Evolutionary conservation across 768 basidiomycete species (phyloP), one percentile per base, ranked within the genome.

Genomic region (Leccinum imitatum): DNA sequence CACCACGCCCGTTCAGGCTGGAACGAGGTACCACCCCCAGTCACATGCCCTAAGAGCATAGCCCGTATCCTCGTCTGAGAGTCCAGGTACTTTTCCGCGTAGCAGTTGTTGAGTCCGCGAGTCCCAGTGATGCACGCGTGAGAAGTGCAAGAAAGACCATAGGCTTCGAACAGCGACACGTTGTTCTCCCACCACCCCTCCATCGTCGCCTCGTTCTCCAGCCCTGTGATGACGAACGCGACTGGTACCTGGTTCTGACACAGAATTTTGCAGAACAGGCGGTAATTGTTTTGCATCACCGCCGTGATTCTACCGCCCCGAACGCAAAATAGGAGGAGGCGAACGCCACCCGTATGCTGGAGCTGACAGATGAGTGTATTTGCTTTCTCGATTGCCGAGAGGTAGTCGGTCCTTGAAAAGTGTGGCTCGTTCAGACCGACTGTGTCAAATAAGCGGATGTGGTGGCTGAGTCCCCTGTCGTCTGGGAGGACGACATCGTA

Each of bases 101-200:
- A 66, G 31, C 54, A 65, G 31, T 68, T 47, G 0, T 69, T 58
- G 54, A 65, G 62, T 23, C 77, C 70, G 27, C 64, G 63, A 25
- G 52, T 75, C 3, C 77, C 74, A 3, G 77, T 79, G 61, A 80
- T 60, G 57, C 80, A 80, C 0, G 71, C 78, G 17, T 77, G 73
- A 4, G 74, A 76, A 17, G 62, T 52, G 23, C 75, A 69, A 33
- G 55, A 61, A 35, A 71, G 67, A 0, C 30, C 30, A 51, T 62
- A 67, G 13, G 59, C 58, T 33, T 70, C 70, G 55, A 80, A 80
- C 10, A 44, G 44, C 27, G 50, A 19, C 56, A 66, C 59, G 31
- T 80, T 79, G 10, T 63, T 59, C n/a, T 58, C 56, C 75, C 74
- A 75, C 75, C 72, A 76, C 11, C 35, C 57, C 19, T 76, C 73